These are phyloP conservation scores for Xylaria intraflava DNA, from an alignment of 495 filamentous ascomycete genomes.

Conservation along the genomic window DNA sequence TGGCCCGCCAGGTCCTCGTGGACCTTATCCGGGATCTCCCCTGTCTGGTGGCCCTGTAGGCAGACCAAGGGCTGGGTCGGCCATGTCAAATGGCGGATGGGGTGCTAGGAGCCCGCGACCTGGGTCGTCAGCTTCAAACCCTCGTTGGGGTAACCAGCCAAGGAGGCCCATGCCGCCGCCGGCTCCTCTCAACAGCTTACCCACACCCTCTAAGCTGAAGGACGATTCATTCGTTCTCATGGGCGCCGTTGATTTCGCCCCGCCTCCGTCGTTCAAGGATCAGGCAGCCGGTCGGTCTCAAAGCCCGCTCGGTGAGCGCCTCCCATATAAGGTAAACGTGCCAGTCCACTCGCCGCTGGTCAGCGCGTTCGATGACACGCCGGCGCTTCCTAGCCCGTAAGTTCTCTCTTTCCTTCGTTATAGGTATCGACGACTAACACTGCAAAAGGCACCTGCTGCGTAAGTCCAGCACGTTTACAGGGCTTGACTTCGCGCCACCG, in stretches of 20 bases:
- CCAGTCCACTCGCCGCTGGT: slow-evolving; percentile 69
- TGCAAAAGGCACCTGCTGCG: slow-evolving; percentile 65
- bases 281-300: slow-evolving; percentile 67
- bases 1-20: slow-evolving; percentile 23
- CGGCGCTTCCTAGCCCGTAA: slow-evolving; percentile 84
- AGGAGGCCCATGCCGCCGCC: slow-evolving; percentile 69
- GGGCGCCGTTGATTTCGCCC: slow-evolving; percentile 77
- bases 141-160: slow-evolving; percentile 25
- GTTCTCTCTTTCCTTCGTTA: slow-evolving; percentile 31
- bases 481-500: slow-evolving; percentile 91
- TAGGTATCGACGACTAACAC: slow-evolving; percentile 24
- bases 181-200: slow-evolving; percentile 63
- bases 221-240: slow-evolving; percentile 71
- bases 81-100: slow-evolving; percentile 30
- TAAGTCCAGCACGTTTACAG: slow-evolving; percentile 85
- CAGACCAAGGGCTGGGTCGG: slow-evolving; percentile 39
- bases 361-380: slow-evolving; percentile 80
- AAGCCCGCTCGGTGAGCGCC: slow-evolving; percentile 68
- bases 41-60: slow-evolving; percentile 29
- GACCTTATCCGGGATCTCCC: slow-evolving; percentile 32
- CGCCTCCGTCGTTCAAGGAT: slow-evolving; percentile 62
- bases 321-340: slow-evolving; percentile 64
- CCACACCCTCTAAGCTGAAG: slow-evolving; percentile 77
- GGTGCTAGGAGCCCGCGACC: slow-evolving; percentile 44
- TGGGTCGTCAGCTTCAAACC: slow-evolving; percentile 61